These are phyloP conservation scores for Hypericum androsaemum DNA, from an alignment of 345 rosid species.

Conservation along the genomic window DNA sequence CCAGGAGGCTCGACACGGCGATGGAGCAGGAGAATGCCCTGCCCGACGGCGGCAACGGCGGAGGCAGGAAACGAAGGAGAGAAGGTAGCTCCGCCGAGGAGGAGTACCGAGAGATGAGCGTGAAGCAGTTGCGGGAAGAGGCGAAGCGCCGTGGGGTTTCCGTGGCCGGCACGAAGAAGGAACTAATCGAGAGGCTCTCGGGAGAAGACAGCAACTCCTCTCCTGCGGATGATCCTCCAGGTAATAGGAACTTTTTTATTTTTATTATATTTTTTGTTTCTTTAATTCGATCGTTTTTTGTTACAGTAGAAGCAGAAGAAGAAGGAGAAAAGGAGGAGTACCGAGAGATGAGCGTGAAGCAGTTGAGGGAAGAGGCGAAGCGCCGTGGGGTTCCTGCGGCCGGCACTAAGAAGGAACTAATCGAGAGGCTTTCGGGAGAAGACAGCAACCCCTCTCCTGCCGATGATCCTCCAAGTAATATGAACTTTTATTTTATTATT, in stretches of 20 bases:
- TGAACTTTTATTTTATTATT: background rate
- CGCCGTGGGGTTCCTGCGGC: slow-evolving; percentile 39
- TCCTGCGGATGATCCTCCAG: slow-evolving; percentile 13
- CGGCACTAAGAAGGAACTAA: slow-evolving; percentile 61
- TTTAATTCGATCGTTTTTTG: background rate
- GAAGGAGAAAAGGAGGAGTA: slow-evolving; percentile 21
- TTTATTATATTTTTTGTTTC: background rate
- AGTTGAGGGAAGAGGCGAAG: slow-evolving; percentile 60
- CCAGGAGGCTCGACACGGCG: slow-evolving; percentile 52
- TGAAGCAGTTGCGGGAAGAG: slow-evolving; percentile 65
- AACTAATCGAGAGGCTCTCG: slow-evolving; percentile 55
- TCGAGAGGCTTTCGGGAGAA: slow-evolving; percentile 46
- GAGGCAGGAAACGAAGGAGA: slow-evolving; percentile 38
- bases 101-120: slow-evolving; percentile 42
- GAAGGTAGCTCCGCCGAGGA: slow-evolving; percentile 24
- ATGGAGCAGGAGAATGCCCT: slow-evolving; percentile 28
- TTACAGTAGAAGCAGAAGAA: slow-evolving; percentile 19
- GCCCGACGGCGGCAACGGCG: slow-evolving; percentile 12
- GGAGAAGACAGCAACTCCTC: slow-evolving; percentile 12
- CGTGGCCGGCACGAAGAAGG: slow-evolving; percentile 55
- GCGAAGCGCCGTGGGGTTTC: slow-evolving; percentile 44
- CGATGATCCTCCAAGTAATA: slow-evolving; percentile 17
- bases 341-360: slow-evolving; percentile 50
- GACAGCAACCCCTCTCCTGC: slow-evolving; percentile 10
- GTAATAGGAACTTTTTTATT: slow-evolving; percentile 7